phyloP scores from a whole-genome alignment of 2,329 filamentous ascomycete genomes.

The Huntiella abstrusa region DNA sequence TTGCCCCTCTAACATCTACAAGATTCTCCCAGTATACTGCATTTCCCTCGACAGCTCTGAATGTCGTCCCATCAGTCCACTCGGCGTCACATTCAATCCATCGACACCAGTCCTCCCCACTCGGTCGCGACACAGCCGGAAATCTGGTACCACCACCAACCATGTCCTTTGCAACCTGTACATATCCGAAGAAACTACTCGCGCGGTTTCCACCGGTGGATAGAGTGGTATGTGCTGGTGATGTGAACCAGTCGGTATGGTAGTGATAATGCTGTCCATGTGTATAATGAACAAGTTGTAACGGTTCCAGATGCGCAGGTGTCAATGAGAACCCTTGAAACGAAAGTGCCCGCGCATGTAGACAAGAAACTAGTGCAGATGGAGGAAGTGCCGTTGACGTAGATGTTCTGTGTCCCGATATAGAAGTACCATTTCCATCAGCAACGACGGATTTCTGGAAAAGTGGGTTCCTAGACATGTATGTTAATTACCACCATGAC shows the following conservation, averaged over 20 bases:
- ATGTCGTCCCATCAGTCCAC: conserved; percentile 28
- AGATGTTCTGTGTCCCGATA: conserved; percentile 24
- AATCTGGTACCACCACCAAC: conserved; percentile 31
- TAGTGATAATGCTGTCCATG: conserved; percentile 27
- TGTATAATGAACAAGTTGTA: conserved; percentile 29
- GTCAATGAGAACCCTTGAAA: conserved; percentile 25
- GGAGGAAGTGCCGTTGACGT: conserved; percentile 24
- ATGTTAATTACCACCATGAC: conserved; percentile 7
- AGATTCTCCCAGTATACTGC: conserved; percentile 32
- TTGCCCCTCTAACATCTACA: conserved; percentile 17
- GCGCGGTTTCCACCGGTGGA: conserved; percentile 25
- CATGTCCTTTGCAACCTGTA: conserved; percentile 22
- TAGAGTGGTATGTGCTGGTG: conserved; percentile 19
- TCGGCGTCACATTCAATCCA: conserved; percentile 29
- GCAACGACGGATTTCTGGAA: conserved; percentile 26
- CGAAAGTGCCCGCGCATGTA: conserved; percentile 27
- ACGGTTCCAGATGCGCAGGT: conserved; percentile 23
- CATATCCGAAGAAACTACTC: conserved; percentile 30
- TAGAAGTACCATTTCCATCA: conserved; percentile 17
- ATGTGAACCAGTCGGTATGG: conserved; percentile 32
- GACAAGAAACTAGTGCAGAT: conserved; percentile 25
- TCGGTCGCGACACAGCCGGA: conserved; percentile 19
- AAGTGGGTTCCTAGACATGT: conserved; percentile 19
- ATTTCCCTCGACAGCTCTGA: conserved; percentile 27
- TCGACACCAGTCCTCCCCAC: conserved; percentile 21